Evolutionary conservation across 148 eudicot species (phyloP), one percentile per base, ranked within the genome.

Genomic region (Rhododendron ovatum): DNA sequence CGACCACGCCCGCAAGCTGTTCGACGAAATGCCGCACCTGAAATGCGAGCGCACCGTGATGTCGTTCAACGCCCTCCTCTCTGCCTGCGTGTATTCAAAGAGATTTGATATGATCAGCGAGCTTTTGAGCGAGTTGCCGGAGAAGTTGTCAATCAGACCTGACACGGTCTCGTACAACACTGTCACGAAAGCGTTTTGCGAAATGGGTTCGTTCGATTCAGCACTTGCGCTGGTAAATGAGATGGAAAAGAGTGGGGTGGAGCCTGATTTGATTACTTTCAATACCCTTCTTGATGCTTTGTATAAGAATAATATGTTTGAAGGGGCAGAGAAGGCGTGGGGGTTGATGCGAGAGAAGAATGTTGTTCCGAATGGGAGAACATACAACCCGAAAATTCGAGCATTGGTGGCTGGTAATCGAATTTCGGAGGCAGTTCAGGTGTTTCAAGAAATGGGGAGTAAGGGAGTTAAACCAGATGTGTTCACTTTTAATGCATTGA

Each of bases 21-120:
- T 94, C 85, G 98, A 94, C 15, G 95, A 95, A 93, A 89, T 95
- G 95, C 92, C 96, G 39, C 47, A 88, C 4, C 67, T 88, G 80
- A 88, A 88, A 0, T 92, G 94, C 75, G 35, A 45, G 9, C 90
- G 94, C n/a, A 90, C 93, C 9, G 93, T 93, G 1, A 13, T 41
- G 53, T 92, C 94, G 0, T 91, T 91, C 51, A 95, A 95, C 85
- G 92, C 93, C 84, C 91, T 95, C 8, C 89, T 95, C 86, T 85
- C 84, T 0, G 94, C 94, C 45, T 91, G 95, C 82, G 89, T 93
- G 69, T 88, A 80, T 57, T 85, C 92, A 3, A 88, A 88, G 88
- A 86, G 91, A 4, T 92, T 82, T 35, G 94, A 90, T 67, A 67
- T 86, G 45, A 39, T 93, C 67, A 59, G 57, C 33, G 89, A 90